Evolutionary conservation across 805 yeast genomes (phyloP).

Genomic region (Candida maesae): DNA sequence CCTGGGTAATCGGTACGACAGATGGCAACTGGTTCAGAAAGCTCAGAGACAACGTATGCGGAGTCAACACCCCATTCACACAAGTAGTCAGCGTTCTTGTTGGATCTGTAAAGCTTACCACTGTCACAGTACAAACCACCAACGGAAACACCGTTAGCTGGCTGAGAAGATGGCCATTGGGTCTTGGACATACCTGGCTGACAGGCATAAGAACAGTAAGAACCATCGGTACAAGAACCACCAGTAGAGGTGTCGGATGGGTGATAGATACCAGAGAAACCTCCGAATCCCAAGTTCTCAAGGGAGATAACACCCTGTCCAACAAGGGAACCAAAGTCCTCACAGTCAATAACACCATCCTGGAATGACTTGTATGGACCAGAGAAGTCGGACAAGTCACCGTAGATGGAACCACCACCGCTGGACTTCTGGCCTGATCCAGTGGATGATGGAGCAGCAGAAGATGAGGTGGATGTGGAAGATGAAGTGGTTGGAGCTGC

Average conservation of each 20-base stretch:
- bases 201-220: conserved; percentile 96
- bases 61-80: conserved; percentile 84
- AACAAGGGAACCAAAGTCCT: conserved; percentile 53
- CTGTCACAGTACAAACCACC: conserved; percentile 86
- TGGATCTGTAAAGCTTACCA: conserved; percentile 81
- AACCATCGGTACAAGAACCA: conserved; percentile 75
- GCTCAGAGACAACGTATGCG: conserved; percentile 65
- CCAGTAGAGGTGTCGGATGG: conserved; percentile 58
- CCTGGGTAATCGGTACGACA: conserved; percentile 99
- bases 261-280: conserved; percentile 69
- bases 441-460: conserved; percentile 25
- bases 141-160: conserved; percentile 80
- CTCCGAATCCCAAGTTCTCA: conserved; percentile 73
- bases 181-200: conserved; percentile 98
- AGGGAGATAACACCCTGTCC: conserved; percentile 82
- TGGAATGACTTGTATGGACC: conserved; percentile 56
- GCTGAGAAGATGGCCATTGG: conserved; percentile 92
- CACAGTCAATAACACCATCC: conserved; percentile 70
- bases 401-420: conserved; percentile 36
- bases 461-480: conserved; percentile 21
- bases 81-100: conserved; percentile 58
- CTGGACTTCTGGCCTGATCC: conserved; percentile 30
- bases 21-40: conserved; percentile 68
- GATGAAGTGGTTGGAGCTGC: conserved; percentile 22
- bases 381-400: conserved; percentile 56